These are phyloP conservation scores for Acanthamoeba royreba DNA, from an alignment of 208 protist genomes.

Conservation along the genomic window DNA sequence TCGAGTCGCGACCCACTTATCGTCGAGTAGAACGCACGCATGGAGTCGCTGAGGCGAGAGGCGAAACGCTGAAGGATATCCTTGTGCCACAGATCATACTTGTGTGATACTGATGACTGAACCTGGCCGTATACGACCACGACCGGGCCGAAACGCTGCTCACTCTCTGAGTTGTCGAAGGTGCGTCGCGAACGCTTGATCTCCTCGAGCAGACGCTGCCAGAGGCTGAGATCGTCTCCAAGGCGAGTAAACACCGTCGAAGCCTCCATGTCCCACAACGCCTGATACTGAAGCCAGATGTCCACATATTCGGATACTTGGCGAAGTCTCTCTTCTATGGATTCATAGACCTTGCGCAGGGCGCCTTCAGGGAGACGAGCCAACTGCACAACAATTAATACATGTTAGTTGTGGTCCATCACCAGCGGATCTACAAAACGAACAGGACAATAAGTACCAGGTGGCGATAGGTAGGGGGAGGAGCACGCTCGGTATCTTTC, in stretches of 20 bases:
- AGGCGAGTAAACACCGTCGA: conserved; percentile 62
- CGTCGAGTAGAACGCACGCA: conserved; percentile 54
- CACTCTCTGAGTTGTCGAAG: conserved; percentile 79
- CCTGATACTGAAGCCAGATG: conserved; percentile 86
- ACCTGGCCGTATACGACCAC: conserved; percentile 82
- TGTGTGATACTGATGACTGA: conserved; percentile 81
- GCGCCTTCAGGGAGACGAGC: conserved; percentile 57
- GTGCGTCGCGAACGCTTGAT: conserved; percentile 75
- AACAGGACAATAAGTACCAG: neutral
- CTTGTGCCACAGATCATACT: conserved; percentile 87
- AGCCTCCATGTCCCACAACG: conserved; percentile 86
- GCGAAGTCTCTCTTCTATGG: conserved; percentile 67
- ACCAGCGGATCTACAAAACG: neutral
- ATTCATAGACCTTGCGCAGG: conserved; percentile 64
- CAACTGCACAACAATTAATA: conserved; percentile 71
- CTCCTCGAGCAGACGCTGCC: conserved; percentile 76
- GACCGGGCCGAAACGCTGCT: conserved; percentile 77
- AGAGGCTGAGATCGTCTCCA: conserved; percentile 77
- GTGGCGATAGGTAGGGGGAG: neutral
- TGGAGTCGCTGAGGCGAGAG: conserved; percentile 47
- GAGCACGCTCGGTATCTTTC: neutral
- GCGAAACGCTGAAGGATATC: conserved; percentile 81
- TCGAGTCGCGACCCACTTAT: conserved; percentile 61
- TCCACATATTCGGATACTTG: conserved; percentile 75
- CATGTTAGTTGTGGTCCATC: neutral